Evolutionary conservation across 352 stramenopile genomes (phyloP).

Genomic region (Phytophthora chlamydospora): DNA sequence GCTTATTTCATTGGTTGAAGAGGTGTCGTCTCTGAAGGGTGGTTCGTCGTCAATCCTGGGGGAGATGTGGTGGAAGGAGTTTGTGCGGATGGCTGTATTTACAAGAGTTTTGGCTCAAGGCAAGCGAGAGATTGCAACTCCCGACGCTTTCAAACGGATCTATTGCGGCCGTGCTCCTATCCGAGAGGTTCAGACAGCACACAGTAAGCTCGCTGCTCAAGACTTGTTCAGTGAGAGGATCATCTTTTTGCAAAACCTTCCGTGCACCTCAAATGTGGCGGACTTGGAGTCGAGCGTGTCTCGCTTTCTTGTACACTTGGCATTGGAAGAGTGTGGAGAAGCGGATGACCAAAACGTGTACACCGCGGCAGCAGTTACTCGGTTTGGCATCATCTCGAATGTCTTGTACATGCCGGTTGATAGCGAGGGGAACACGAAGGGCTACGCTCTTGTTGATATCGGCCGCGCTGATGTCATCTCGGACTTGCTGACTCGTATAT

Average conservation of each 20-base stretch:
- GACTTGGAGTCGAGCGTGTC: constrained; percentile 52
- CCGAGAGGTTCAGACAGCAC: constrained; percentile 57
- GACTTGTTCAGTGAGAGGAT: constrained; percentile 61
- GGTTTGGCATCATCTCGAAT: constrained; percentile 65
- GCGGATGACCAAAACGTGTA: constrained; percentile 79
- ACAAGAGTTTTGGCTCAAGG: constrained; percentile 50
- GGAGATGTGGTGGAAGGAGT: constrained; percentile 59
- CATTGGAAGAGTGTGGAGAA: constrained; percentile 78
- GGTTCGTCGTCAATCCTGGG: constrained; percentile 50
- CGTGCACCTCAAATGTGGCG: constrained; percentile 51
- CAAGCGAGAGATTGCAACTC: constrained; percentile 45
- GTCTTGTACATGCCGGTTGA: constrained; percentile 69
- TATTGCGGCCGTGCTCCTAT: constrained; percentile 66
- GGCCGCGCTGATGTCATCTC: constrained; percentile 67
- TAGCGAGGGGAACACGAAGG: constrained; percentile 45
- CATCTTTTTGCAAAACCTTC: constrained; percentile 71
- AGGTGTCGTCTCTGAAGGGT: constrained; percentile 61
- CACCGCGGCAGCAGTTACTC: constrained; percentile 64
- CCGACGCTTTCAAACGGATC: constrained; percentile 50
- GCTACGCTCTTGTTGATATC: constrained; percentile 74
- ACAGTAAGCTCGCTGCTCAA: constrained; percentile 27
- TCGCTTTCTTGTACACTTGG: constrained; percentile 66
- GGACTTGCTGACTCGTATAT: constrained; percentile 52
- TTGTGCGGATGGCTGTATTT: constrained; percentile 68
- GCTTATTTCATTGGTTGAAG: constrained; percentile 65